Evolutionary conservation across 306 rosid species (phyloP), one percentile per base, ranked within the genome.

Genomic region (Notholithocarpus densiflorus): DNA sequence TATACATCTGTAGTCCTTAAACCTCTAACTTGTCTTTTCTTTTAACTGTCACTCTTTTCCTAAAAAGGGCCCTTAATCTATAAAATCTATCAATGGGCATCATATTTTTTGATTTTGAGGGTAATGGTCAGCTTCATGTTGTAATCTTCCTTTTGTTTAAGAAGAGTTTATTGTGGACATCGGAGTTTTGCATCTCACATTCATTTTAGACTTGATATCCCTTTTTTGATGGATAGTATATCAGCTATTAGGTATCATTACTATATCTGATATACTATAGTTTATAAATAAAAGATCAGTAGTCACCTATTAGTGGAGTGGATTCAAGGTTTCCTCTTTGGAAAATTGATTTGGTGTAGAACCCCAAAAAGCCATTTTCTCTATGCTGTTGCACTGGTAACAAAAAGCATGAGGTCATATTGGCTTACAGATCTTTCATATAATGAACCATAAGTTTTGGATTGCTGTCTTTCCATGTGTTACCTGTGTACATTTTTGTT

Each of bases 1-100:
- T 96, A 88, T 51, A 45, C 26, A 37, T 71, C 65, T 43, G 52
- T 76, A 70, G 69, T 21, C n/a, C 37, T 1, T 9, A 20, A 74
- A 73, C 70, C 37, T 34, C 60, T 20, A 8, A 40, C 27, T 34
- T 73, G 54, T 26, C 64, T 27, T 27, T 27, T 56, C 55, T 23
- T 48, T 23, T 43, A 13, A 32, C 29, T 32, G 19, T 11, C 12
- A 10, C 34, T 18, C 10, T 32, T 71, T 64, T 21, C 31, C 48
- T 6, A 19, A 32, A 48, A 4, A 26, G 56, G 29, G 3, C 18
- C 32, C 23, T 60, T 24, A 60, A 60, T 73, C 8, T 51, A 24
- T 54, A 26, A 19, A 73, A 21, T 24, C 13, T 9, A 29, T 23
- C 37, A 11, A 32, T 74, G 52, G 55, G 29, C 4, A 12, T 20